Base-by-base conservation (phyloP, 176 grass and related monocot genomes). In the Metroxylon sagu region DNA sequence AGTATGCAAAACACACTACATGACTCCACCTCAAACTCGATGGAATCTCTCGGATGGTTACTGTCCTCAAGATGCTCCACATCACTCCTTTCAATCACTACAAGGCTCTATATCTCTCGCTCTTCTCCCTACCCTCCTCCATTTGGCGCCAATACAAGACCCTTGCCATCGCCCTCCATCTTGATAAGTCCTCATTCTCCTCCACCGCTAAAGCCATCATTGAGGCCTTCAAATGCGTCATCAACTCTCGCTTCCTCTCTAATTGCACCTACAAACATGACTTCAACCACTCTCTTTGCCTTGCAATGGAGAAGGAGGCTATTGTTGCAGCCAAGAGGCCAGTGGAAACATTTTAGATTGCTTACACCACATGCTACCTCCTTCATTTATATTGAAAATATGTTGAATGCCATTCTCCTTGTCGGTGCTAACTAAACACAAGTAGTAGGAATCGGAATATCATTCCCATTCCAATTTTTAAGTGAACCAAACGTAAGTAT, bases 341-440 rank as follows among this genome's bases (percentile, higher is more conserved):
- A 5, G 26, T 27, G 1, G 14, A 48, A 12, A 96, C 86, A 19
- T 90, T 96, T 76, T 90, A 83, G 86, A 96, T 86, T 14, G 80
- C 91, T 26, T 96, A 83, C 69, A 73, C 77, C 35, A 77, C 77
- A 16, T 96, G 91, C 71, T 74, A 83, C 71, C 78, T 90, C 26
- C 77, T 96, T 61, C 91, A 96, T 60, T 80, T 87, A 65, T 23
- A 23, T 23, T 23, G 21, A 23, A 23, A 23, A 23, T 23, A 23
- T 96, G n/a, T 90, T 67, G 76, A 90, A 59, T 77, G 86, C 25
- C 75, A 53, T 65, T 96, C 86, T 77, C 29, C 86, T 96, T 52
- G 82, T 69, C 1, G 85, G 91, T 71, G 83, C 91, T 18, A 82
- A 80, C 50, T 96, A 23, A 23, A 23, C 21, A 23, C 21, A 23